Evolutionary conservation across 345 rosid species (phyloP), one percentile per base, ranked within the genome.

Genomic region (Boechera retrofracta): DNA sequence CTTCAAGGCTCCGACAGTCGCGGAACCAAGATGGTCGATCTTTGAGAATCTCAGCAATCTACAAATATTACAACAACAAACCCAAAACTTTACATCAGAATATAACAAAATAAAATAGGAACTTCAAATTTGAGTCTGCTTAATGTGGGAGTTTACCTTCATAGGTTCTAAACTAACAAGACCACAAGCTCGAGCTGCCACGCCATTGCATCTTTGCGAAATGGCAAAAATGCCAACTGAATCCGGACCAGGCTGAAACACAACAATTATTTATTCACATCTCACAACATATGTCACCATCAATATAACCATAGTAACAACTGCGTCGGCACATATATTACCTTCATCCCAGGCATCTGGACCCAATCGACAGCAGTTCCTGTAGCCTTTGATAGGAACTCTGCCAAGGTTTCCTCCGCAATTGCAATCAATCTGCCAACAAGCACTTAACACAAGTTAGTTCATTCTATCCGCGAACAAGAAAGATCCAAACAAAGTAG

Each of bases 331-430:
- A 21, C 49, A 28, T 16, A 16, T 47, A 26, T 52, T 24, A 94
- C 99, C 99, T 95, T 95, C 99, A 95, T 95, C 97, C 99, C 99
- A 88, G 98, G 97, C 98, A 95, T 89, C 90, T 95, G 99, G 86
- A 95, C 97, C 99, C 99, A 95, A 85, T 95, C 98, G 68, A 95
- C 97, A 90, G 97, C 98, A 86, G 99, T 95, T 95, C 99, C 99
- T 72, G 96, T 95, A 89, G 99, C 99, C 97, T 95, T 95, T 72
- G 97, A 89, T 77, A 95, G 98, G 96, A 95, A 95, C 91, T 92
- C 97, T 86, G 99, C 87, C 96, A 92, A 89, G 64, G 98, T 91
- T 91, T 92, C 97, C 89, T 95, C 98, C 1, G 99, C 99, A 71
- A 95, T 89, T 38, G 98, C 86, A 81, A 95, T 96, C 85, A 95